These are phyloP conservation scores for Rhodotorula sp. DNA, from an alignment of 1,284 basidiomycete genomes.

Conservation along the genomic window DNA sequence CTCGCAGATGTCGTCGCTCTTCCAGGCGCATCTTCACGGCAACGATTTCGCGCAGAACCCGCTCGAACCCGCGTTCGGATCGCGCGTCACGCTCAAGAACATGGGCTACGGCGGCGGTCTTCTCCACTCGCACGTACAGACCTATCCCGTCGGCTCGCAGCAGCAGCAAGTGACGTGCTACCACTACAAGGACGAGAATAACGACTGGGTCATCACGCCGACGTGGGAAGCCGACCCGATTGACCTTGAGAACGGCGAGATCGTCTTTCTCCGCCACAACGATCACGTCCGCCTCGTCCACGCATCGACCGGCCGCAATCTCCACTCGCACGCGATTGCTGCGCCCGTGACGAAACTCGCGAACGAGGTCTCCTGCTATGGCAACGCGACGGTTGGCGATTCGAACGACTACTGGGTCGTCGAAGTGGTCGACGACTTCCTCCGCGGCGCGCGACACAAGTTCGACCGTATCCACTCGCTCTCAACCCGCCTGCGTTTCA, in stretches of 20 bases:
- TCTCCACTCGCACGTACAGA: constrained; percentile 93
- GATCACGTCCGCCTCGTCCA: constrained; percentile 82
- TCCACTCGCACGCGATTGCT: constrained; percentile 86
- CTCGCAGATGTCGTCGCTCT: constrained; percentile 96
- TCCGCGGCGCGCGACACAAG: constrained; percentile 63
- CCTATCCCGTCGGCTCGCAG: constrained; percentile 84
- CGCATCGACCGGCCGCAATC: constrained; percentile 74
- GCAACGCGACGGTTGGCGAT: constrained; percentile 83
- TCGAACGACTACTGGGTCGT: constrained; percentile 87
- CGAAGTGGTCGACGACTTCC: constrained; percentile 86
- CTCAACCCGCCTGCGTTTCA: constrained; percentile 84
- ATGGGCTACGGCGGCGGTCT: constrained; percentile 97
- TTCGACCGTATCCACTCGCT: constrained; percentile 74
- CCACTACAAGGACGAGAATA: constrained; percentile 98
- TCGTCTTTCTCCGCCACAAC: constrained; percentile 72
- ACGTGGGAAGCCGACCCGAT: constrained; percentile 71
- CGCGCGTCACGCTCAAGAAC: constrained; percentile 90
- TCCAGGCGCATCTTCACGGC: constrained; percentile 93
- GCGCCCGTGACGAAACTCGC: constrained; percentile 89
- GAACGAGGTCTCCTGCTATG: constrained; percentile 90
- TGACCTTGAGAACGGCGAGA: constrained; percentile 60
- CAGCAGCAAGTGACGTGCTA: constrained; percentile 99
- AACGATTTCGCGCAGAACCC: constrained; percentile 90
- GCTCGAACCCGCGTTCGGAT: constrained; percentile 85
- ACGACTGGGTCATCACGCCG: constrained; percentile 82